Evolutionary conservation across 78 protist genomes (phyloP).

Genomic region (Bigelowiella natans): DNA sequence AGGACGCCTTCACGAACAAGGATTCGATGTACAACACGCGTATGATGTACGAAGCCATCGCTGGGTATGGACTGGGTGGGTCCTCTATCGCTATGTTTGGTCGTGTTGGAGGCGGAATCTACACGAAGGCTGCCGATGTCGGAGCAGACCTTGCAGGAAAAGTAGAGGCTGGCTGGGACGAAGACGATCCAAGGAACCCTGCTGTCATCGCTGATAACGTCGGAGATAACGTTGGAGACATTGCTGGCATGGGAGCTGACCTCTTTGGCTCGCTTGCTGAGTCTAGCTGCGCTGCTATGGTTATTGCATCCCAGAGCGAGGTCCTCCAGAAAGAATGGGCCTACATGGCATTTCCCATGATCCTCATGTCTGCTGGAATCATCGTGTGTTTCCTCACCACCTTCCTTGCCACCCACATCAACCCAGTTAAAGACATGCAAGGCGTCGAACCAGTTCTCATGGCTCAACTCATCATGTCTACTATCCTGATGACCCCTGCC

Average conservation of each 20-base stretch:
- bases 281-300: conserved; percentile 43
- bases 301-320: neutral
- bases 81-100: conserved; percentile 58
- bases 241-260: conserved; percentile 71
- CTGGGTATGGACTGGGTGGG: conserved; percentile 64
- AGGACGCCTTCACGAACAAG: neutral
- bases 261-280: conserved; percentile 58
- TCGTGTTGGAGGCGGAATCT: conserved; percentile 68
- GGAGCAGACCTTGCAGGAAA: conserved; percentile 63
- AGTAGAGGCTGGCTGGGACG: conserved; percentile 44
- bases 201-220: conserved; percentile 65
- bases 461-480: neutral
- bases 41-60: conserved; percentile 35
- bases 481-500: neutral
- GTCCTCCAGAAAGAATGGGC: neutral
- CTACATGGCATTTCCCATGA: conserved; percentile 12
- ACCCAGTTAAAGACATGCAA: neutral
- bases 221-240: conserved; percentile 72
- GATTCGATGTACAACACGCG: neutral
- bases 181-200: conserved; percentile 4
- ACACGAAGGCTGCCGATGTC: conserved; percentile 58
- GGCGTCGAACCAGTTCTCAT: neutral
- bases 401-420: conserved; percentile 27
- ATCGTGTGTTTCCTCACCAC: conserved; percentile 10
- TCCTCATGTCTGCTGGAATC: conserved; percentile 24